phyloP scores from a whole-genome alignment of 495 filamentous ascomycete genomes.

The Penicillium verhagenii region DNA sequence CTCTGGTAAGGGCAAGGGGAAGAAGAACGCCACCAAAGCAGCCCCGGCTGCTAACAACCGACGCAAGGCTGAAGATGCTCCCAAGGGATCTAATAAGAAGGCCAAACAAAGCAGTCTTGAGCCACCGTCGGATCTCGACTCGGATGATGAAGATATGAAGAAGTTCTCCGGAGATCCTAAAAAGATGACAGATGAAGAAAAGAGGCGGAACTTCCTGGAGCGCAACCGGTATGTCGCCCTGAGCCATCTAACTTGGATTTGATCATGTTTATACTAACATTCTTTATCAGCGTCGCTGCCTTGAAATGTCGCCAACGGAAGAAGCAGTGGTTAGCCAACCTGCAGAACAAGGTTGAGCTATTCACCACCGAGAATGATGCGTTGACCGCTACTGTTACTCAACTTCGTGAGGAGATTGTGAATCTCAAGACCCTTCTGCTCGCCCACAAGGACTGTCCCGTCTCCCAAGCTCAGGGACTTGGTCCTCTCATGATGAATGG shows the following conservation, averaged over 20 bases:
- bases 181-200: slow-evolving; percentile 99
- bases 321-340: slow-evolving; percentile 97
- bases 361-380: slow-evolving; percentile 89
- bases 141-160: slow-evolving; percentile 54
- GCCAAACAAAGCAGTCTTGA: slow-evolving; percentile 57
- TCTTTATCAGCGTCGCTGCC: slow-evolving; percentile 81
- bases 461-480: slow-evolving; percentile 83
- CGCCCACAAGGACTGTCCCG: slow-evolving; percentile 95
- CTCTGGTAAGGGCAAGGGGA: slow-evolving; percentile 65
- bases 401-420: slow-evolving; percentile 89
- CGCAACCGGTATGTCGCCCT: slow-evolving; percentile 77
- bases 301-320: slow-evolving; percentile 97
- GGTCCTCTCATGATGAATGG: slow-evolving; percentile 65
- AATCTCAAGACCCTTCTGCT: slow-evolving; percentile 90
- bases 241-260: not conserved
- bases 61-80: slow-evolving; percentile 77
- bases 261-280: slow-evolving; percentile 16
- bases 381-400: slow-evolving; percentile 75
- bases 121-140: slow-evolving; percentile 53
- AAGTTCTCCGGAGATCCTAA: slow-evolving; percentile 45
- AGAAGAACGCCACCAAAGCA: slow-evolving; percentile 58
- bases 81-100: slow-evolving; percentile 72
- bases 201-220: slow-evolving; percentile 96
- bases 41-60: slow-evolving; percentile 54
- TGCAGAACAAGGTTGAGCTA: slow-evolving; percentile 92